These are phyloP conservation scores for Gossypium trilobum DNA, from an alignment of 441 rosid species.

Conservation along the genomic window DNA sequence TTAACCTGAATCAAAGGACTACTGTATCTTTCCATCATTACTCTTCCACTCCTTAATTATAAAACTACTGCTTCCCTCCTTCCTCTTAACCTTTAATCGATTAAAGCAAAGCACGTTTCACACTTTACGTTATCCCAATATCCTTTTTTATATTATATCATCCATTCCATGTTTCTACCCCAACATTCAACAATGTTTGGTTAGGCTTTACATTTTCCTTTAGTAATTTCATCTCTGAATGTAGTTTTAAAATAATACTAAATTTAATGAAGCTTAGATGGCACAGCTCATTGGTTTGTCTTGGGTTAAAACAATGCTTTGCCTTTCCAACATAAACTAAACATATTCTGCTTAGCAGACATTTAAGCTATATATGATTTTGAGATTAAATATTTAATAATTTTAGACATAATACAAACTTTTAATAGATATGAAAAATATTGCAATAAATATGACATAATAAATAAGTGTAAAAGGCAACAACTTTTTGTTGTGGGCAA, in stretches of 20 bases:
- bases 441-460: too few relatives aligned
- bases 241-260: background rate
- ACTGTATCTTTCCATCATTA: slow-evolving; percentile 20
- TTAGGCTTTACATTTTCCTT: too few relatives aligned
- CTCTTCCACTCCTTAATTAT: slow-evolving; percentile 7
- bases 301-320: background rate
- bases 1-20: slow-evolving; percentile 21
- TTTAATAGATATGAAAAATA: too few relatives aligned
- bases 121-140: slow-evolving; percentile 16
- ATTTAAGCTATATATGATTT: too few relatives aligned
- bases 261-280: background rate
- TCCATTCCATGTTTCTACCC: too few relatives aligned
- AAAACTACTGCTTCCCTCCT: background rate
- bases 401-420: too few relatives aligned
- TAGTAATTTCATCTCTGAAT: background rate
- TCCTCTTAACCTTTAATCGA: slow-evolving; percentile 25
- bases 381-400: too few relatives aligned
- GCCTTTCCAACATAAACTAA: background rate
- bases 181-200: too few relatives aligned
- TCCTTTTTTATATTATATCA: too few relatives aligned
- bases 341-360: too few relatives aligned
- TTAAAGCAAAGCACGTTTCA: slow-evolving; percentile 26
- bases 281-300: background rate
- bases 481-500: too few relatives aligned
- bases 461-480: too few relatives aligned